Base-by-base conservation (phyloP, 257 asterid species). In the Schizonepeta tenuifolia region DNA sequence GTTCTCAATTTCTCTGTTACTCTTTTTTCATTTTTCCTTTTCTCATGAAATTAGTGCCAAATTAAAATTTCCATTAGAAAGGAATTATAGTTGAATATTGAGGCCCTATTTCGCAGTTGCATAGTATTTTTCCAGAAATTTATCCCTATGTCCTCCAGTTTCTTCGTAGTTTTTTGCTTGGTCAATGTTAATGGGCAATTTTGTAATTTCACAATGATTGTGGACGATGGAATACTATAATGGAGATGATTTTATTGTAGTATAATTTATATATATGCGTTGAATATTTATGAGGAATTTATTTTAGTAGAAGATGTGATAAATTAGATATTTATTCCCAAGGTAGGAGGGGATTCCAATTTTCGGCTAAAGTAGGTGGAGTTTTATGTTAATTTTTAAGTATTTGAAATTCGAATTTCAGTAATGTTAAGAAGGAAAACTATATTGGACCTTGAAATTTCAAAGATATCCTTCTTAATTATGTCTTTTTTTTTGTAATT, bases 1-100 rank as follows among this genome's bases (percentile, higher is more conserved):
- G 41, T 69, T 64, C 63, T 62, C 78, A 28, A 58, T 26, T 78
- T 79, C 78, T 80, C 72, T 72, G 53, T 78, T 74, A 74, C 21
- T 56, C 62, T 40, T 22, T 47, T 62, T 36, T 60, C 9, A 78
- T 74, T 55, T 21, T 80, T 74, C 54, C 72, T 59, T 9, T 56
- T 50, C 40, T 31, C 6, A 26, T 44, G 55, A 41, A 75, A 75
- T 76, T 75, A 63, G 69, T 71, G 72, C 72, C 22, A 61, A 20
- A 59, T 70, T 31, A 31, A 31, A 22, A 10, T 56, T 49, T 49
- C 4, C 10, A 33, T 11, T 4, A 21, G 21, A 54, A 22, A 22
- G 68, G 56, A 78, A 71, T 77, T 78, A 66, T 67, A 77, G 67
- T 47, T 59, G 28, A 65, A 26, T 15, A 59, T 72, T n/a, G 15